Percentiles rank a stretch among this genome's conserved stretches.
These are phyloP conservation scores for Amaranthus cruentus DNA, from an alignment of 148 eudicot species.

Conservation along the genomic window DNA sequence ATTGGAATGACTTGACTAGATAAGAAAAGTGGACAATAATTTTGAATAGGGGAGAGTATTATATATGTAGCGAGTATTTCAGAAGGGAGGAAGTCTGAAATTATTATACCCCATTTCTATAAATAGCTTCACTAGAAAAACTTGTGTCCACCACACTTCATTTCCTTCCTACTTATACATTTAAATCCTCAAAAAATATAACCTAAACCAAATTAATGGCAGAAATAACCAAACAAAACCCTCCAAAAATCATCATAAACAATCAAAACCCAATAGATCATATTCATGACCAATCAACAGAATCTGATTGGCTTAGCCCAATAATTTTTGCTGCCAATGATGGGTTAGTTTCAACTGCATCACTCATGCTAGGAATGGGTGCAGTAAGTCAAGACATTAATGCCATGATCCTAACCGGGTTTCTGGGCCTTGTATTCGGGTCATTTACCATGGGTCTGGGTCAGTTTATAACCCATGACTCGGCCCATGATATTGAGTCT, in stretches of 20 bases:
- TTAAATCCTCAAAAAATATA: too few relatives aligned
- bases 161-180: not conserved
- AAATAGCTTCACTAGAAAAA: too few relatives aligned
- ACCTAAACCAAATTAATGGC: not conserved
- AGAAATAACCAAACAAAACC: not conserved
- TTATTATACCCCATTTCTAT: too few relatives aligned
- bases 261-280: not conserved
- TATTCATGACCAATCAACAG: not conserved
- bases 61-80: too few relatives aligned
- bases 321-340: not conserved
- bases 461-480: not conserved
- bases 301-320: not conserved
- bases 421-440: not conserved
- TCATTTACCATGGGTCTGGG: not conserved
- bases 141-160: not conserved
- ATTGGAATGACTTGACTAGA: too few relatives aligned
- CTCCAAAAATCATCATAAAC: not conserved
- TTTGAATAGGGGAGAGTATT: too few relatives aligned
- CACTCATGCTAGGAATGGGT: constrained; percentile 10
- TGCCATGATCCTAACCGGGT: constrained; percentile 2
- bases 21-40: too few relatives aligned
- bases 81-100: too few relatives aligned
- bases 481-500: not conserved
- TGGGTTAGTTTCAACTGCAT: constrained; percentile 5
- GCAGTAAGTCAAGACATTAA: constrained; percentile 6